Conservation (phyloP, 208 protist species). For the Phytomonas serpens region DNA sequence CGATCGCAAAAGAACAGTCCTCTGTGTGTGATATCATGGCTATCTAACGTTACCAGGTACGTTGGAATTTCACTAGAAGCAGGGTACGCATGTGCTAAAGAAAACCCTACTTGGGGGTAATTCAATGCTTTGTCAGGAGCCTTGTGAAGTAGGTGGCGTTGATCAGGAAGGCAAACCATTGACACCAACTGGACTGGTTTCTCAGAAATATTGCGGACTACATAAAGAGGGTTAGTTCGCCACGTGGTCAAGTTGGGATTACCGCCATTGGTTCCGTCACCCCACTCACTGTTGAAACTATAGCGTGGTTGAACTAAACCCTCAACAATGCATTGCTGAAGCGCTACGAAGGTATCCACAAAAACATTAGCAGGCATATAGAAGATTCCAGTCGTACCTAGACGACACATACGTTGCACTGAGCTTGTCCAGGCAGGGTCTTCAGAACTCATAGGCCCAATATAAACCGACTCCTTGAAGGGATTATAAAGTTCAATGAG, state of each 20-base stretch:
- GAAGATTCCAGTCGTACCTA: constrained; percentile 34
- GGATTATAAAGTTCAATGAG: constrained; percentile 71
- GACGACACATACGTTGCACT: constrained; percentile 31
- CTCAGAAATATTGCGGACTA: constrained; percentile 26
- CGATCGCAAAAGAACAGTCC: constrained; percentile 27
- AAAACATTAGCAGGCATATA: constrained; percentile 54
- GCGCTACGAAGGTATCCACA: constrained; percentile 14
- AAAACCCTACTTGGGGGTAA: constrained; percentile 34
- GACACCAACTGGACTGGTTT: constrained; percentile 30
- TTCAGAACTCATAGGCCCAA: constrained; percentile 50
- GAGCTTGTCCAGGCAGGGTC: constrained; percentile 44
- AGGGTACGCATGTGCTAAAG: constrained; percentile 21
- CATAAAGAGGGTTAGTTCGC: constrained; percentile 67
- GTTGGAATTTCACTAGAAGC: constrained; percentile 19
- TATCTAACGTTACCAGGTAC: constrained; percentile 54
- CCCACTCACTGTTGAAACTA: constrained; percentile 71
- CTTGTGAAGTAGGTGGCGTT: constrained; percentile 36
- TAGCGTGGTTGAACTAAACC: constrained; percentile 29
- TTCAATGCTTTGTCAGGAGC: constrained; percentile 19
- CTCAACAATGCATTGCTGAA: constrained; percentile 38
- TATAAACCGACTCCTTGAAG: constrained; percentile 45
- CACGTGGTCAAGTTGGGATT: constrained; percentile 58
- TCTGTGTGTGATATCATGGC: constrained; percentile 37
- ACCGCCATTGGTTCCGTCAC: constrained; percentile 51
- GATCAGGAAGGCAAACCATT: constrained; percentile 54